Percentiles rank a stretch among this genome's conserved stretches.
phyloP scores from a whole-genome alignment of 148 eudicot species.

The Persicaria maculosa region DNA sequence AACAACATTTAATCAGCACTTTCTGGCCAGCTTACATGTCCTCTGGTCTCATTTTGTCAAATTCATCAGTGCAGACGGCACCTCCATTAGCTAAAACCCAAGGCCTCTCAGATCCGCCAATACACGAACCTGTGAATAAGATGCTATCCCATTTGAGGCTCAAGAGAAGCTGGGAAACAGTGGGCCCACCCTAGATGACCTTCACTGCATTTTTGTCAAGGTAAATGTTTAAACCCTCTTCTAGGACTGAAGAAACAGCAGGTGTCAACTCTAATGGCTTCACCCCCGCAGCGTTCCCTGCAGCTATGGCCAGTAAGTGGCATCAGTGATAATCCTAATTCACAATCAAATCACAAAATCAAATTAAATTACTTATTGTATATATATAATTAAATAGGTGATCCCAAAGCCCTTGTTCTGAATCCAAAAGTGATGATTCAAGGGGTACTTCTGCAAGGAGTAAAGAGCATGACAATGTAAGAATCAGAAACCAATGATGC shows the following conservation, averaged over 20 bases:
- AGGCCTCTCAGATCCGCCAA: too few relatives aligned
- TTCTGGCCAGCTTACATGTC: slow-evolving; percentile 55
- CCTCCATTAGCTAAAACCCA: slow-evolving; percentile 99
- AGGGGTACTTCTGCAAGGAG: slow-evolving; percentile 60
- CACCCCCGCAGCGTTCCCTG: slow-evolving; percentile 66
- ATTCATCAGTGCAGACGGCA: slow-evolving; percentile 97
- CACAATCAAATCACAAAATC: neutral
- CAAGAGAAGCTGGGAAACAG: slow-evolving; percentile 38
- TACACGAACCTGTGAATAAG: slow-evolving; percentile 72
- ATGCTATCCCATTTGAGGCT: slow-evolving; percentile 82
- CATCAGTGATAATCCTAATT: slow-evolving; percentile 60
- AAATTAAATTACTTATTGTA: neutral
- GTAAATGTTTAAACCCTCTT: slow-evolving; percentile 36
- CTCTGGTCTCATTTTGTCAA: slow-evolving; percentile 98
- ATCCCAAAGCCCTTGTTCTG: slow-evolving; percentile 89
- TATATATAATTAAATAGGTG: slow-evolving; percentile 56
- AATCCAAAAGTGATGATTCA: slow-evolving; percentile 91
- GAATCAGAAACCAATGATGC: neutral
- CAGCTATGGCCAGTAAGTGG: slow-evolving; percentile 85
- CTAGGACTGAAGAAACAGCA: slow-evolving; percentile 46
- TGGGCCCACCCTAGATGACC: slow-evolving; percentile 55
- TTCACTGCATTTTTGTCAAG: slow-evolving; percentile 51
- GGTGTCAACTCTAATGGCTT: slow-evolving; percentile 88
- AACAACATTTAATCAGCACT: neutral
- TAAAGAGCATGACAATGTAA: neutral